Base-by-base conservation (phyloP, 2,329 filamentous ascomycete species). In the Trematosphaeria pertusa region DNA sequence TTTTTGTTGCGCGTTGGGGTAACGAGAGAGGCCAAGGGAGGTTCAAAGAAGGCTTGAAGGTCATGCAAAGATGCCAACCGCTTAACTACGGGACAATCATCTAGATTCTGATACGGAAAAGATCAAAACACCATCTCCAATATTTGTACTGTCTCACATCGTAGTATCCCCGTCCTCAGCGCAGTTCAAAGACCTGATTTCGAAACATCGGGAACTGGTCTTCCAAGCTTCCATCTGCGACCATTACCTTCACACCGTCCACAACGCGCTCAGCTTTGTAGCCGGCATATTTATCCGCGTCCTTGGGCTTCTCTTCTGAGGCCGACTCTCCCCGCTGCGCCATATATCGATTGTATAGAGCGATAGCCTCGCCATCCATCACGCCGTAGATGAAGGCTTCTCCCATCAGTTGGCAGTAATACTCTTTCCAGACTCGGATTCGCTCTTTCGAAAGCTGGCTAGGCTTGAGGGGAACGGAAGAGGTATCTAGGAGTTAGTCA, bases 1-100 rank as follows among this genome's bases (percentile, higher is more conserved):
- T 67, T 65, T 35, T 26, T 65, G 38, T 39, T 48, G 15, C 47
- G 53, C 1, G 48, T 61, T 3, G 59, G 58, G 11, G 52, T 64
- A 10, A 5, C 4, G 37, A 50, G 61, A 14, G 42, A 31, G 7
- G 26, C n/a, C 18, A 50, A 49, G 17, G 22, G n/a, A 28, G 21
- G 7, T n/a, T n/a, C n/a, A 14, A 37, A 37, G 21, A 37, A 15
- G 32, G 12, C 32, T 17, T 35, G 32, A 35, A n/a, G n/a, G n/a
- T n/a, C n/a, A n/a, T n/a, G n/a, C n/a, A n/a, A n/a, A n/a, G n/a
- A n/a, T n/a, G n/a, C n/a, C n/a, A n/a, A n/a, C n/a, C n/a, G n/a
- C n/a, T n/a, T n/a, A n/a, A n/a, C n/a, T n/a, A n/a, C n/a, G n/a
- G n/a, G n/a, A n/a, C n/a, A n/a, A n/a, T n/a, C n/a, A n/a, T n/a